Conservation (phyloP, 345 rosid genomes). For the Viola odorata region DNA sequence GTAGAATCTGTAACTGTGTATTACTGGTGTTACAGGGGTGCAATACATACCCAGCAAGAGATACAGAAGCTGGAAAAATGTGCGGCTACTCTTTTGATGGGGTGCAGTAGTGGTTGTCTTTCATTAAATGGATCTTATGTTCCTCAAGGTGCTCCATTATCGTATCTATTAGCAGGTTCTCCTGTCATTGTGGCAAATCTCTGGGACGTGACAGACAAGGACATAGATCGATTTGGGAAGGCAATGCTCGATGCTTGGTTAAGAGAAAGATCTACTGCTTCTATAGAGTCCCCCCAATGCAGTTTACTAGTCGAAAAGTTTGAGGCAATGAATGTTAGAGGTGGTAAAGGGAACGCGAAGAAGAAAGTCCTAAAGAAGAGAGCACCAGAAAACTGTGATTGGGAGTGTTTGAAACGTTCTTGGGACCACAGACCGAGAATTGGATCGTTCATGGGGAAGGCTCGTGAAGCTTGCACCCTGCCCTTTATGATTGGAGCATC, state of each 20-base stretch:
- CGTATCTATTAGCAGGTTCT: constrained; percentile 71
- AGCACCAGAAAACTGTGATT: constrained; percentile 18
- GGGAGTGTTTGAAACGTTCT: constrained; percentile 14
- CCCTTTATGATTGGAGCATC: constrained; percentile 84
- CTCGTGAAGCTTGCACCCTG: constrained; percentile 69
- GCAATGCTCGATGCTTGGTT: constrained; percentile 78
- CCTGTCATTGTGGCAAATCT: constrained; percentile 77
- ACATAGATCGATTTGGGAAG: constrained; percentile 82
- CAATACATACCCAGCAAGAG: constrained; percentile 59
- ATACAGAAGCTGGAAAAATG: constrained; percentile 70
- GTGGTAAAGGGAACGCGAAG: constrained; percentile 32
- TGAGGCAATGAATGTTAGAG: constrained; percentile 39
- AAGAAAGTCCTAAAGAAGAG: constrained; percentile 39
- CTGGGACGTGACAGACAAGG: constrained; percentile 95
- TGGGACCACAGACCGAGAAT: constrained; percentile 55
- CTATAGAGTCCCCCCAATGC: constrained; percentile 37
- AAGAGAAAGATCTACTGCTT: constrained; percentile 48
- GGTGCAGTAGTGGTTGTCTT: constrained; percentile 89
- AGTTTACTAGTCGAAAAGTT: constrained; percentile 44
- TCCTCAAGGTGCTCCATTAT: constrained; percentile 71
- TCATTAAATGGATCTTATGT: constrained; percentile 60
- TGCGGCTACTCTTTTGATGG: constrained; percentile 82
- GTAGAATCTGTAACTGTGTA: constrained; percentile 1
- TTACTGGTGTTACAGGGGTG: constrained; percentile 41
- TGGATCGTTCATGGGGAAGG: constrained; percentile 68